Base-by-base conservation (phyloP, 108 stramenopile species). In the Cyclotella distinguenda region DNA sequence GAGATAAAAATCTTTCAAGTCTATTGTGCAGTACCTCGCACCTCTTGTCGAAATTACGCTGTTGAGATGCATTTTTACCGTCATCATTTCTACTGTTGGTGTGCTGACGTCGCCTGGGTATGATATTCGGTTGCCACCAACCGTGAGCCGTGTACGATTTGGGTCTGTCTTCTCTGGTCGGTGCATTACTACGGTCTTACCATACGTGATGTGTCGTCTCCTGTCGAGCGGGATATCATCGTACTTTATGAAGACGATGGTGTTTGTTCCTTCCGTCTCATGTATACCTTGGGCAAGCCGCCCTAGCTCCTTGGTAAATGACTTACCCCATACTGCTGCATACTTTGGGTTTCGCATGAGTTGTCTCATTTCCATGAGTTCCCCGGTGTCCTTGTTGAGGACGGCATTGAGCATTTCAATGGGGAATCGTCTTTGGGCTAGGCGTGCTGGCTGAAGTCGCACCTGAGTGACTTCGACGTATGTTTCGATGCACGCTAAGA, bases 301-400 rank as follows among this genome's bases (percentile, higher is more conserved):
- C 0, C 58, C 21, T 5, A 55, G 34, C n/a, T 55, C 34, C 11
- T 56, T 56, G 0, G 55, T 33, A 32, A 18, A 36, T 0, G 58
- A 59, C 12, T 18, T 39, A 10, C 26, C 58, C 39, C 58, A 59
- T n/a, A 11, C 27, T 15, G 21, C 58, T 23, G 39, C 42, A 40
- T 42, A 25, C 15, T 30, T 26, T 19, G 58, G 58, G 39, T 59
- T 25, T 0, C 23, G 22, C 2, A 3, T 6, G 25, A 59, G 58
- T 22, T 59, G 58, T 19, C 40, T 13, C 22, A 42, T 22, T 42
- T 59, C 40, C 3, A 59, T 18, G 39, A 39, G 16, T 61, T 61
- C n/a, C 6, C 40, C 44, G 0, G 27, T 45, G 46, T 48, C 46
- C 21, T 18, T 19, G 18, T 48, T 19, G 19, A 48, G 23, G 3